Evolutionary conservation across 352 stramenopile genomes (phyloP).

Genomic region (Phytopythium mirpurense): DNA sequence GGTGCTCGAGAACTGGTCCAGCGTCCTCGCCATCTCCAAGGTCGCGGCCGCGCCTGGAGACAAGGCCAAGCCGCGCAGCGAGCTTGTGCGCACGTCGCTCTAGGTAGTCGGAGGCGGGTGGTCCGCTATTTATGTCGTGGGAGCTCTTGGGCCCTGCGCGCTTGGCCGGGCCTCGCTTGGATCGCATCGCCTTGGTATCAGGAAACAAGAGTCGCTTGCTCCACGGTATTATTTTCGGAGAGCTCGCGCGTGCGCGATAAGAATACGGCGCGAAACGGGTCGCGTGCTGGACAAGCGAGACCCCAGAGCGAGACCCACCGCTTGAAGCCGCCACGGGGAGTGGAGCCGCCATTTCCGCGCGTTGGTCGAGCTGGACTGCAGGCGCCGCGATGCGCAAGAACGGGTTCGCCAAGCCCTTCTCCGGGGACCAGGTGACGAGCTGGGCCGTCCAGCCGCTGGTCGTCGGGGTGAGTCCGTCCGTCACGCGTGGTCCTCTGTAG

Average conservation of each 20-base stretch:
- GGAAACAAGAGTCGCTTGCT: neutral
- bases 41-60: conserved; percentile 21
- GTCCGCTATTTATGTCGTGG: conserved; percentile 8
- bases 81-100: conserved; percentile 57
- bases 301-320: too few relatives aligned
- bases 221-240: neutral
- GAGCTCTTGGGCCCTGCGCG: neutral
- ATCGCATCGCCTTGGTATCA: too few relatives aligned
- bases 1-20: conserved; percentile 80
- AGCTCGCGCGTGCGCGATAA: neutral
- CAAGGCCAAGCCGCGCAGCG: conserved; percentile 30
- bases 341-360: neutral
- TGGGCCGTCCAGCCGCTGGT: conserved; percentile 72
- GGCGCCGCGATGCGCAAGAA: conserved; percentile 36
- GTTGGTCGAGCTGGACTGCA: neutral
- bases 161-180: too few relatives aligned
- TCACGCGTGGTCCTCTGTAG: neutral
- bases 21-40: conserved; percentile 71
- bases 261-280: neutral
- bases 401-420: conserved; percentile 80
- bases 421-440: conserved; percentile 63
- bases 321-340: too few relatives aligned
- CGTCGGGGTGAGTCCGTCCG: conserved; percentile 38
- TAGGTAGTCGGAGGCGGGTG: conserved; percentile 5
- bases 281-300: too few relatives aligned